These are phyloP conservation scores for Xanthoparmelia taractica DNA, from an alignment of 495 filamentous ascomycete species.

Conservation along the genomic window DNA sequence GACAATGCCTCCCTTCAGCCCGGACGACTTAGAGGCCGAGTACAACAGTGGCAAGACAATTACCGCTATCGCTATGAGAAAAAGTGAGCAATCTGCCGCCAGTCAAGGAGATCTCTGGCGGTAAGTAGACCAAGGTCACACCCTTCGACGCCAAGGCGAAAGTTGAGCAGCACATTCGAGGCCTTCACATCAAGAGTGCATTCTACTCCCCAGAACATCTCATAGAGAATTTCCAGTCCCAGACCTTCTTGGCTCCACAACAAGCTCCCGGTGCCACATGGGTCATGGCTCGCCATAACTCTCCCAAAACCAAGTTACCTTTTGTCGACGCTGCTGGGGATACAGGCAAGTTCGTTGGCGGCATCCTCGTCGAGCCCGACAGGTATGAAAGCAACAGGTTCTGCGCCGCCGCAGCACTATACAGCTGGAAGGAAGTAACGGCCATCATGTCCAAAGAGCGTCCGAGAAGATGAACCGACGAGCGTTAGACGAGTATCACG, in stretches of 20 bases:
- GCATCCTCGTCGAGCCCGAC: constrained; percentile 44
- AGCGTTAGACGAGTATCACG: too few relatives aligned
- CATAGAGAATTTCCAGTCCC: constrained; percentile 25
- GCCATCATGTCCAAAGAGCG: constrained; percentile 34
- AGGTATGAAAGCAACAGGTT: constrained; percentile 43
- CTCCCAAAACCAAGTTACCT: constrained; percentile 34
- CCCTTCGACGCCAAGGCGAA: constrained; percentile 37
- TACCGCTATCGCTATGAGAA: constrained; percentile 39
- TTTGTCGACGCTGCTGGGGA: constrained; percentile 40
- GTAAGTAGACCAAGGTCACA: constrained; percentile 31
- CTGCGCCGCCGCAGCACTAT: constrained; percentile 34
- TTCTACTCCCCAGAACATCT: constrained; percentile 22
- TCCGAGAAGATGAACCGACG: too few relatives aligned
- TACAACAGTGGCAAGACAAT: constrained; percentile 37
- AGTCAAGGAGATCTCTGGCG: constrained; percentile 31
- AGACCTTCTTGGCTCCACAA: constrained; percentile 28
- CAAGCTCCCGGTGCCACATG: constrained; percentile 29
- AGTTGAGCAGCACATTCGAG: constrained; percentile 37
- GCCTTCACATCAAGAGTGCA: constrained; percentile 33
- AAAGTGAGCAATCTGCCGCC: constrained; percentile 39
- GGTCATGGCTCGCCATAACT: constrained; percentile 28
- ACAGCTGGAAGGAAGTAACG: constrained; percentile 35
- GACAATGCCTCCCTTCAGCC: constrained; percentile 34
- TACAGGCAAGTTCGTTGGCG: constrained; percentile 46
- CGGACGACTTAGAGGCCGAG: constrained; percentile 33